Base-by-base conservation (phyloP, 1,284 basidiomycete genomes). In the Phellopilus nigrolimitatus region DNA sequence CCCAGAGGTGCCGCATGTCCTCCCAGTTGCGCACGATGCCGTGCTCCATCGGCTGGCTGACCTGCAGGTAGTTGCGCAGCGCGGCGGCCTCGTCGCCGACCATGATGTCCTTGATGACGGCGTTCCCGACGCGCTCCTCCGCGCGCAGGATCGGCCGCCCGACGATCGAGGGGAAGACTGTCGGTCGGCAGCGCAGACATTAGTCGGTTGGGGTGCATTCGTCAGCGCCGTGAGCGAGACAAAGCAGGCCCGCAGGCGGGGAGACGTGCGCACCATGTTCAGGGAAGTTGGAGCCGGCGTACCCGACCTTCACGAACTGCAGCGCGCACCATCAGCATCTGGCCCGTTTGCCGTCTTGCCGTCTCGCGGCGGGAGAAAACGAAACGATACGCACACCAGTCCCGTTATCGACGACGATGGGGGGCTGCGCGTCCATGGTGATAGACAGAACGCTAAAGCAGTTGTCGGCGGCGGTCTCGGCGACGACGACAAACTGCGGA, bases 1-100 rank as follows among this genome's bases (percentile, higher is more conserved):
- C 86, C 97, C 95, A 99, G 10, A 99, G 76, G 63, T 94, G 83
- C 64, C 88, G 87, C 97, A 99, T 99, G 70, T 99, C 97, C 63
- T 93, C 91, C 94, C 95, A 99, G 71, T 99, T 97, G 64, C 89
- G 88, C 50, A 99, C 87, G 68, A 99, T 97, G 51, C 97, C 97
- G 70, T 99, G 97, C 68, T 99, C 97, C 91, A 99, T 95, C 2
- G 97, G 95, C 63, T 99, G 95, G 1, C 92, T 90, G 50, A 99
- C 80, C 70, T 99, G 95, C 25, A 99, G 82, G 72, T 91, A 98
- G 65, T 91, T 95, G 44, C 95, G 87, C 67, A 93, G 88, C 69
- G 88, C 81, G 38, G 91, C 92, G 22, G 97, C 97, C 67, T 97
- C 93, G 71, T 95, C 92, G 57, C 95, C 94, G 66, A 97, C 75